A percentile compares a stretch with the other conserved stretches of the same genome.
Evolutionary conservation across 2,329 filamentous ascomycete genomes (phyloP).

Genomic region (Zymoseptoria passerinii): DNA sequence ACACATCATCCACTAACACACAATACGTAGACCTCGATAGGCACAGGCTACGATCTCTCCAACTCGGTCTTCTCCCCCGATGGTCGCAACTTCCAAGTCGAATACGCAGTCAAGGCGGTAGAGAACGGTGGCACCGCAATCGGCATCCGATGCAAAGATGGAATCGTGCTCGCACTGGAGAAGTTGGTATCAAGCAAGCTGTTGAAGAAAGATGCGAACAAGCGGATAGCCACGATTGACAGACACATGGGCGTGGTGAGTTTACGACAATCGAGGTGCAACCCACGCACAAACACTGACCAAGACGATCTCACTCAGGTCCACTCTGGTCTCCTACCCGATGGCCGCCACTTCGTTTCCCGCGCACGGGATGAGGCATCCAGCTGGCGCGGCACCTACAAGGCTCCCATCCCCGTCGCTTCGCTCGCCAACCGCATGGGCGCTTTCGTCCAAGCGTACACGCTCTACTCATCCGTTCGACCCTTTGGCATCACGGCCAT

Average conservation of each 20-base stretch:
- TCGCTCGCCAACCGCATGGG: conserved; percentile 90
- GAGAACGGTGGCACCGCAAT: conserved; percentile 96
- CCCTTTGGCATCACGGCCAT: conserved; percentile 96
- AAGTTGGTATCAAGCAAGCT: conserved; percentile 95
- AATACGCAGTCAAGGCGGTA: conserved; percentile 97
- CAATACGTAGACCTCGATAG: conserved; percentile 79
- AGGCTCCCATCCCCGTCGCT: conserved; percentile 80
- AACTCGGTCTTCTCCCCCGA: conserved; percentile 99
- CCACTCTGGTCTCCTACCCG: conserved; percentile 86
- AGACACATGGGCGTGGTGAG: conserved; percentile 86
- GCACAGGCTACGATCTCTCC: conserved; percentile 96
- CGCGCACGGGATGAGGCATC: conserved; percentile 89
- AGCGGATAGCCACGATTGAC: conserved; percentile 91
- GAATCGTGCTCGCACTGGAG: conserved; percentile 90
- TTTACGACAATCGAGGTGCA: conserved; percentile 8
- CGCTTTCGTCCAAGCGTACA: conserved; percentile 93
- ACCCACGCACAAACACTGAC: conserved; percentile 3
- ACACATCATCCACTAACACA: conserved; percentile 1
- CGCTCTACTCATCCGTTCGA: conserved; percentile 90
- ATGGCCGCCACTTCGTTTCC: conserved; percentile 90
- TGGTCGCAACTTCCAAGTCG: conserved; percentile 95
- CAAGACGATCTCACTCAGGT: conserved; percentile 48
- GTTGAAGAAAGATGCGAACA: conserved; percentile 89
- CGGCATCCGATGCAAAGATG: conserved; percentile 94
- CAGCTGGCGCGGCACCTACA: conserved; percentile 87